phyloP scores from a whole-genome alignment of 345 rosid genomes.

The Arabidopsis suecica region DNA sequence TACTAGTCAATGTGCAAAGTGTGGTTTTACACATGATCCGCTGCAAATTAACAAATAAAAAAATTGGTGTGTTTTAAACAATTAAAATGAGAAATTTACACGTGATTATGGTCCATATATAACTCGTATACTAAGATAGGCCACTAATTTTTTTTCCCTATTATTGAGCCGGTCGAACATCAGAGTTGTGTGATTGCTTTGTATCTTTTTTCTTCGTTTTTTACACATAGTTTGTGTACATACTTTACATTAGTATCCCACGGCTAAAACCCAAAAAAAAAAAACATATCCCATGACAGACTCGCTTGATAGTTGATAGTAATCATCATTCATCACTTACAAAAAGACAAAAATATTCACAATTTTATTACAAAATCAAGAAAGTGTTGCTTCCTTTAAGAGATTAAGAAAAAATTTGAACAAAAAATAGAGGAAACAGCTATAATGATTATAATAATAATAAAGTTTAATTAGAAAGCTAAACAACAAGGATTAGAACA shows the following conservation, averaged over 20 bases:
- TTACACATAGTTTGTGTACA: background rate
- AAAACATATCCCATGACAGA: slow-evolving; percentile 3
- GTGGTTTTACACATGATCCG: too few species aligned
- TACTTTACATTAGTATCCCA: background rate
- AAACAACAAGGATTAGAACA: slow-evolving; percentile 66
- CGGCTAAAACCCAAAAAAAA: background rate
- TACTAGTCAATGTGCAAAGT: too few species aligned
- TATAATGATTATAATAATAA: slow-evolving; percentile 26
- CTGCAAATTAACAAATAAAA: too few species aligned
- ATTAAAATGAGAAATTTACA: too few species aligned
- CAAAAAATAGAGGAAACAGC: slow-evolving; percentile 26
- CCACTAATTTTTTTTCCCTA: too few species aligned
- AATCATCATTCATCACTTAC: slow-evolving; percentile 9
- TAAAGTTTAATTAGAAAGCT: slow-evolving; percentile 48
- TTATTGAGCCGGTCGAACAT: too few species aligned
- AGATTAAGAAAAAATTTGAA: slow-evolving; percentile 23
- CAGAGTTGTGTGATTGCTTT: too few species aligned
- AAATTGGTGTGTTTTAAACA: too few species aligned
- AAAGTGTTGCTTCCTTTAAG: slow-evolving; percentile 10
- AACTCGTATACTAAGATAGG: too few species aligned
- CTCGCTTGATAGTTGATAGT: background rate
- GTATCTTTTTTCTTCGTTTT: background rate
- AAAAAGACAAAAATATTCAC: slow-evolving; percentile 33
- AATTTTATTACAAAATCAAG: slow-evolving; percentile 37
- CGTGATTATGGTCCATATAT: too few species aligned